Conservation (phyloP, 768 basidiomycete genomes). For the Tephrocybe rancida region DNA sequence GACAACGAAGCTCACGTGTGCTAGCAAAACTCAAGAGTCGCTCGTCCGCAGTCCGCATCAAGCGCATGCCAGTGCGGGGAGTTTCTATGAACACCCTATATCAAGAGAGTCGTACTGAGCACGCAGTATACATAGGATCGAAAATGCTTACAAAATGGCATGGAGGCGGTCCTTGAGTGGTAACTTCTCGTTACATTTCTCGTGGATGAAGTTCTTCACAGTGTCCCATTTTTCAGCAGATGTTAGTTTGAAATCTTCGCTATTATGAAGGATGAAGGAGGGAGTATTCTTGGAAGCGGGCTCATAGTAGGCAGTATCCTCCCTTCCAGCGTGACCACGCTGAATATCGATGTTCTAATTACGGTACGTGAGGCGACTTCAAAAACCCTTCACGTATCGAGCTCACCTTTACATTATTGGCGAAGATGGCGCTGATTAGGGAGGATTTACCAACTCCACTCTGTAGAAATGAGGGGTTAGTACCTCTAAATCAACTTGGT, state of each 20-base stretch:
- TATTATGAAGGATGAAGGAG: constrained; percentile 31
- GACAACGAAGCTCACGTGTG: constrained; percentile 14
- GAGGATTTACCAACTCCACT: constrained; percentile 33
- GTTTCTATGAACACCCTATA: constrained; percentile 7
- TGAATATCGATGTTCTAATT: constrained; percentile 18
- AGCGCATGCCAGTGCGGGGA: background rate
- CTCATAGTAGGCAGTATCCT: constrained; percentile 24
- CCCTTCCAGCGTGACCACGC: constrained; percentile 20
- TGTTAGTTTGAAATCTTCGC: constrained; percentile 31
- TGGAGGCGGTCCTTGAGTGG: background rate
- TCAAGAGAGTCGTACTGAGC: background rate
- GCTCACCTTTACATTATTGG: constrained; percentile 14
- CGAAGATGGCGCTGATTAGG: constrained; percentile 28
- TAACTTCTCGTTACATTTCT: background rate
- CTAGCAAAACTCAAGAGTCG: constrained; percentile 3
- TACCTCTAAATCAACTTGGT: background rate
- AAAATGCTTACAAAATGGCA: background rate
- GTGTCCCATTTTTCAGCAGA: constrained; percentile 20
- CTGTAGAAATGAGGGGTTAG: constrained; percentile 13
- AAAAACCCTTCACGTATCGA: background rate
- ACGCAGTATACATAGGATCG: background rate
- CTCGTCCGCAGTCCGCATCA: background rate
- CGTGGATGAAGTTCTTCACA: constrained; percentile 24
- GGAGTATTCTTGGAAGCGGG: constrained; percentile 21
- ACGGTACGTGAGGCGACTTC: background rate